Base-by-base conservation (phyloP, 495 filamentous ascomycete species). In the Sporormia fimetaria region DNA sequence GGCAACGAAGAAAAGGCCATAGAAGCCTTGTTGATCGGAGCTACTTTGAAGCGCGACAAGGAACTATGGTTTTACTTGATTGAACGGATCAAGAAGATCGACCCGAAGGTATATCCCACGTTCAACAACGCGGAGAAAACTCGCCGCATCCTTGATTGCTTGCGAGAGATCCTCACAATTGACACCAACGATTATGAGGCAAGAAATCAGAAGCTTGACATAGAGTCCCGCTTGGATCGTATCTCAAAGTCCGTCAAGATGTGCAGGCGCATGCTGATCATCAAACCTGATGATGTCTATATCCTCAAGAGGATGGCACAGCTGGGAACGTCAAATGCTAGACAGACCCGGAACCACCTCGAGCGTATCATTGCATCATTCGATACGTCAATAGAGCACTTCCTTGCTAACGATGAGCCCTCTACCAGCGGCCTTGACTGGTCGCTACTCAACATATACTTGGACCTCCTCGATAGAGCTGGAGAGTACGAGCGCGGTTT, bases 381-480 rank as follows among this genome's bases (percentile, higher is more conserved):
- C 61, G 63, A 69, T 25, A 54, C 63, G 7, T 75, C 73, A 21
- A 73, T 93, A 40, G 58, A 61, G 11, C 55, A 73, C 44, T 68
- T 71, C 40, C 60, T 51, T 9, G 71, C 53, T 54, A 68, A 31
- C 44, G 65, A 55, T 56, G 65, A 30, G 48, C 68, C 3, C 66
- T 61, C 69, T 33, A 64, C 59, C 2, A 69, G 63, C 7, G 63
- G 62, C 18, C 78, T 92, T 49, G 74, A 75, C 21, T 96, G 87
- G 86, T 76, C 76, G 21, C 82, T 94, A 55, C 58, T 88, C 23
- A 80, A 86, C 49, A 79, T 87, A 36, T 93, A 87, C 45, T 69
- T 80, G 18, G 86, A 94, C 51, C 68, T 96, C 16, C 80, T 83
- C 47, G 68, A 70, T 9, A 74, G 76, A 33, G 53, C 74, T 6